Evolutionary conservation across 2,329 filamentous ascomycete genomes (phyloP).

Genomic region (Simplicillium aogashimaense): DNA sequence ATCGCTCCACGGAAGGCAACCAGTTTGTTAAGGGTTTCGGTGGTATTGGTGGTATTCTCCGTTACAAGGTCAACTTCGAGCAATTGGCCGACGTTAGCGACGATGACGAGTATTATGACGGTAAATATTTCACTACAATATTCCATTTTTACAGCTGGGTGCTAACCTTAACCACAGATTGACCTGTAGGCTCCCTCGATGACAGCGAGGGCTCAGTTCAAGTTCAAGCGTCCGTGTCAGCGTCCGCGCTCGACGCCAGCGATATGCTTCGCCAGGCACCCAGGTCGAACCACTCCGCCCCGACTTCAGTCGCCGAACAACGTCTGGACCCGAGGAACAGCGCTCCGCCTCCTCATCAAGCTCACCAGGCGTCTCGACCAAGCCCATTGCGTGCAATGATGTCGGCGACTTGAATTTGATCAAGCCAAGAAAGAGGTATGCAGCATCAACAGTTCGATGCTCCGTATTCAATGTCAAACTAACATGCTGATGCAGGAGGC

Average conservation of each 20-base stretch:
- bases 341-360: slow-evolving; percentile 30
- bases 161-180: slow-evolving; percentile 47
- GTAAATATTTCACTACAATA: slow-evolving; percentile 19
- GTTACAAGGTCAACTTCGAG: slow-evolving; percentile 99
- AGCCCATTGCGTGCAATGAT: slow-evolving; percentile 61
- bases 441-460: not conserved
- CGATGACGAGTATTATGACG: slow-evolving; percentile 88
- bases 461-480: no score
- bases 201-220: slow-evolving; percentile 74
- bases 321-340: slow-evolving; percentile 36
- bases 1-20: slow-evolving; percentile 95
- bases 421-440: not conserved
- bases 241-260: slow-evolving; percentile 29
- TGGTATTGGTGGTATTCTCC: slow-evolving; percentile 92
- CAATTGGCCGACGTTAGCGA: slow-evolving; percentile 90
- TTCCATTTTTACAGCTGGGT: slow-evolving; percentile 5
- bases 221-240: slow-evolving; percentile 30
- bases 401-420: slow-evolving; percentile 47
- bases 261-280: slow-evolving; percentile 28
- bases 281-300: slow-evolving; percentile 33
- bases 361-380: slow-evolving; percentile 46
- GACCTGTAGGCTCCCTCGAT: slow-evolving; percentile 83
- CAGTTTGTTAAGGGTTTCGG: slow-evolving; percentile 99
- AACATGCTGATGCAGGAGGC: no score
- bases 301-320: slow-evolving; percentile 33